These are phyloP conservation scores for Canna indica DNA, from an alignment of 176 grass and related monocot genomes.

Conservation along the genomic window DNA sequence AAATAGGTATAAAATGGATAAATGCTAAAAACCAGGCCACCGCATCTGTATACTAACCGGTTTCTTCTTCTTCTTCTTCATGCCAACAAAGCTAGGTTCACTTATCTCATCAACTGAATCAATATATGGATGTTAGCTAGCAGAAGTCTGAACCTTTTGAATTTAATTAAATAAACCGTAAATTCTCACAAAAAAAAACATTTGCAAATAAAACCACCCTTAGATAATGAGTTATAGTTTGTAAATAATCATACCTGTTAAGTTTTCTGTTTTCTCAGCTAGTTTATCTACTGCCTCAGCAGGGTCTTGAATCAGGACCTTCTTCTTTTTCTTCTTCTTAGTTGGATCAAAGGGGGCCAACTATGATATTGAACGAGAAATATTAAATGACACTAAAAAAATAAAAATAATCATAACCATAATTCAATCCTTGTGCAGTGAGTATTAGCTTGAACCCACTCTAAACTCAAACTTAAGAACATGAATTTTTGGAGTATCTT, in stretches of 20 bases:
- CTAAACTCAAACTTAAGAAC: not conserved
- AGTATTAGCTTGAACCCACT: not conserved
- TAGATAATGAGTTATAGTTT: not conserved
- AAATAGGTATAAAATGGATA: not conserved
- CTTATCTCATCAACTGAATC: slow-evolving; percentile 39
- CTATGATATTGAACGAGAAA: slow-evolving; percentile 22
- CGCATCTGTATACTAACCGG: slow-evolving; percentile 17
- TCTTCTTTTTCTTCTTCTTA: slow-evolving; percentile 99
- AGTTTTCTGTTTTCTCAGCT: slow-evolving; percentile 53
- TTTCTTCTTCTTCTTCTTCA: slow-evolving; percentile 97
- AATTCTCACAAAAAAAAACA: not conserved
- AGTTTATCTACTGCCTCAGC: slow-evolving; percentile 67
- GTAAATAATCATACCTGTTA: slow-evolving; percentile 26
- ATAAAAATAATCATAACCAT: not conserved
- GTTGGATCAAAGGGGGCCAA: slow-evolving; percentile 78
- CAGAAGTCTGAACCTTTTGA: not conserved
- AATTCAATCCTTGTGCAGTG: not conserved
- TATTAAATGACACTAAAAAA: not conserved
- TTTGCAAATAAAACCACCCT: not conserved
- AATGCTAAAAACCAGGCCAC: not conserved
- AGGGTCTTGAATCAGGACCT: slow-evolving; percentile 74
- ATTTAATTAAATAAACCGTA: not conserved
- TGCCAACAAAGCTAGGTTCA: slow-evolving; percentile 48
- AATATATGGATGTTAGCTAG: slow-evolving; percentile 9
- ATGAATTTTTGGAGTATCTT: not conserved